Percentiles rank a stretch among this genome's conserved stretches.
Conservation (phyloP, 768 basidiomycete species). For the Pholiota microspora region DNA sequence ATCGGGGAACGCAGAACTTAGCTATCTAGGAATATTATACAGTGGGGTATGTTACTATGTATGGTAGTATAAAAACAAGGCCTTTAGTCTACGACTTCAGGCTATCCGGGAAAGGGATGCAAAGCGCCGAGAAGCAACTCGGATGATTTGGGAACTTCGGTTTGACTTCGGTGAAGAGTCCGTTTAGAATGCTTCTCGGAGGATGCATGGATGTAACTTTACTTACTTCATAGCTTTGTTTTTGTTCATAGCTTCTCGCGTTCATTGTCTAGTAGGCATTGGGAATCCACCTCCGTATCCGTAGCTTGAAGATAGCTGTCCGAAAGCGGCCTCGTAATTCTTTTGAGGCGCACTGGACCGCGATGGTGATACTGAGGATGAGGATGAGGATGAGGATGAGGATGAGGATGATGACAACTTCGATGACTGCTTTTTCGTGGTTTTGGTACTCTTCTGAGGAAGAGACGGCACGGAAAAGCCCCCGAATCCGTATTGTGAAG, state of each 20-base stretch:
- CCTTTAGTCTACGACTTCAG: too few relatives aligned
- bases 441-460: not conserved
- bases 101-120: too few relatives aligned
- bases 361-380: not conserved
- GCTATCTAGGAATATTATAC: too few relatives aligned
- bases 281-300: constrained; percentile 1
- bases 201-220: too few relatives aligned
- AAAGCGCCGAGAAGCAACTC: too few relatives aligned
- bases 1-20: too few relatives aligned
- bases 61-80: too few relatives aligned
- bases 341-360: not conserved
- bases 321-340: constrained; percentile 1
- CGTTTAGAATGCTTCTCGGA: too few relatives aligned
- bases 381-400: not conserved
- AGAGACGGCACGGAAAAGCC: not conserved
- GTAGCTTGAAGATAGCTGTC: constrained; percentile 4
- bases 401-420: not conserved
- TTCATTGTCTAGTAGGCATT: not conserved
- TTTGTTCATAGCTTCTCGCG: not conserved
- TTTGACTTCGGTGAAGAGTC: too few relatives aligned
- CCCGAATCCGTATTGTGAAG: constrained; percentile 4
- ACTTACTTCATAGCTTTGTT: not conserved
- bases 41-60: too few relatives aligned
- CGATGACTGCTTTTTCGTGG: not conserved
- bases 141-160: too few relatives aligned